Conservation (phyloP, 805 yeast genomes). For the Kluyveromyces dobzhanskii region DNA sequence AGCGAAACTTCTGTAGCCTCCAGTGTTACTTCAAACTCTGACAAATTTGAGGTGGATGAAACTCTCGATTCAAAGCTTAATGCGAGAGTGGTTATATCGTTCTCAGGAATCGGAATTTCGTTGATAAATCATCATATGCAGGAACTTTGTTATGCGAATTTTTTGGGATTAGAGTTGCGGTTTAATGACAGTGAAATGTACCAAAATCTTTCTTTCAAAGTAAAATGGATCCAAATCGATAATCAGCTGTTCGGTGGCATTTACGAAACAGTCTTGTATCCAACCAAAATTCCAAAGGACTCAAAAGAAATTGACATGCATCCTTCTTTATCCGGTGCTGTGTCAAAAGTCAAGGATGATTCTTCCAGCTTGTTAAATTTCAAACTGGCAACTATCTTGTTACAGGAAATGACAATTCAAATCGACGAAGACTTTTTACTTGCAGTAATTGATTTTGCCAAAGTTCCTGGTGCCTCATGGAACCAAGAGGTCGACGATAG, state of each 20-base stretch:
- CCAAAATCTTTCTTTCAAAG: conserved; percentile 68
- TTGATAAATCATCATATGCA: conserved; percentile 60
- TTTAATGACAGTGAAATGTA: conserved; percentile 79
- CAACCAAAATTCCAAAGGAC: conserved; percentile 81
- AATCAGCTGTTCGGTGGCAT: conserved; percentile 84
- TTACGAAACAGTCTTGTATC: conserved; percentile 82
- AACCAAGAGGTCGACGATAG: conserved; percentile 24
- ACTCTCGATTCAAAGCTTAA: conserved; percentile 31
- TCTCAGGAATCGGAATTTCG: conserved; percentile 86
- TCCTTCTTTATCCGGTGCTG: conserved; percentile 82
- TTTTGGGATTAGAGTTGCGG: conserved; percentile 71
- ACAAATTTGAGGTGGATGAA: conserved; percentile 43
- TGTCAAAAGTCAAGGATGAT: conserved; percentile 79
- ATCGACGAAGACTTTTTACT: conserved; percentile 89
- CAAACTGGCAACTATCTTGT: conserved; percentile 80
- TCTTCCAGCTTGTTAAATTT: conserved; percentile 83
- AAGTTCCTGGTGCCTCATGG: conserved; percentile 81
- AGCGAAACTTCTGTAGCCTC: conserved; percentile 27
- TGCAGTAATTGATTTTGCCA: conserved; percentile 71
- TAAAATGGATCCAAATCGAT: conserved; percentile 94
- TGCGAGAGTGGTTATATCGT: conserved; percentile 43
- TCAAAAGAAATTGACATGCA: conserved; percentile 77
- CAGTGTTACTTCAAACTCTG: conserved; percentile 29
- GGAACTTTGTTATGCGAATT: conserved; percentile 77
- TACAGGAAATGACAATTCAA: conserved; percentile 89